Percentiles rank a stretch among this genome's conserved stretches.
phyloP scores from a whole-genome alignment of 1,284 basidiomycete species.

The Cutaneotrichosporon cyanovorans region DNA sequence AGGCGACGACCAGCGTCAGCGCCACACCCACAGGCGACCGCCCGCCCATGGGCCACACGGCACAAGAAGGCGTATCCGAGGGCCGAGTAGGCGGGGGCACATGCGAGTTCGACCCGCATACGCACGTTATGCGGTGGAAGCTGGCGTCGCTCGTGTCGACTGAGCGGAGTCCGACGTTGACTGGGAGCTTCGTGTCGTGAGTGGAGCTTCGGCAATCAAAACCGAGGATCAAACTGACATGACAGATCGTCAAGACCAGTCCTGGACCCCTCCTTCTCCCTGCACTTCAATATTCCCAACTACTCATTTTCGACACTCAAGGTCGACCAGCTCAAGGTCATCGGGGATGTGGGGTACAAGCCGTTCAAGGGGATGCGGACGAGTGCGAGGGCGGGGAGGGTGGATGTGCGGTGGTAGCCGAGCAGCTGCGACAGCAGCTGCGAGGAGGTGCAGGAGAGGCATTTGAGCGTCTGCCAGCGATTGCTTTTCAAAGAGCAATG shows the following conservation, averaged over 20 bases:
- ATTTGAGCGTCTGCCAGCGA: background rate
- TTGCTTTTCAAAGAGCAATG: too few species aligned
- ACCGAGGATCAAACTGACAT: background rate
- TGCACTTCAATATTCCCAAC: slow-evolving; percentile 64
- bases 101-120: slow-evolving; percentile 69
- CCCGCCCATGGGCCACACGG: slow-evolving; percentile 20
- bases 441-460: background rate
- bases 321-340: slow-evolving; percentile 77
- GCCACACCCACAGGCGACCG: slow-evolving; percentile 42
- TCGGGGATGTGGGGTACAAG: slow-evolving; percentile 50
- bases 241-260: slow-evolving; percentile 31
- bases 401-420: slow-evolving; percentile 41
- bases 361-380: slow-evolving; percentile 59
- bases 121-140: slow-evolving; percentile 63
- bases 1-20: slow-evolving; percentile 54
- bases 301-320: slow-evolving; percentile 71
- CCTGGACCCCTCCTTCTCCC: slow-evolving; percentile 63
- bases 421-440: background rate
- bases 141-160: slow-evolving; percentile 62
- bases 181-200: slow-evolving; percentile 62
- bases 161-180: slow-evolving; percentile 60
- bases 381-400: slow-evolving; percentile 33
- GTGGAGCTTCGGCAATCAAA: slow-evolving; percentile 7
- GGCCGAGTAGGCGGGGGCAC: slow-evolving; percentile 54
- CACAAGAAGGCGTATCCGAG: slow-evolving; percentile 24